A percentile compares a stretch with the other conserved stretches of the same genome.
These are phyloP conservation scores for Apiotrichum montevideense DNA, from an alignment of 1,284 basidiomycete genomes.

Conservation along the genomic window DNA sequence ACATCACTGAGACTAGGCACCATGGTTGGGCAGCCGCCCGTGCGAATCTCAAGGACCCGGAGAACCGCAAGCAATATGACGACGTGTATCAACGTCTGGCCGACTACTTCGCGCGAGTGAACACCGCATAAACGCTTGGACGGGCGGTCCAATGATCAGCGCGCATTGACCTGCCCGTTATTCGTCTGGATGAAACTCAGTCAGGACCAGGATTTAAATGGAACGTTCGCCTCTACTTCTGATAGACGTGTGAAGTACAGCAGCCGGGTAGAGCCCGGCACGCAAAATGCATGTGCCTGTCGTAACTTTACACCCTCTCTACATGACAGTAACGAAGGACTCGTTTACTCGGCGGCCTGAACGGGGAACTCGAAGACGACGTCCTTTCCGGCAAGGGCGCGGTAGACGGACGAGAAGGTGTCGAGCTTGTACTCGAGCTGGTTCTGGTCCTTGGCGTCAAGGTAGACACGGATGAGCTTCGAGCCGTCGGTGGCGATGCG, in stretches of 20 bases:
- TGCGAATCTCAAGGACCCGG: conserved; percentile 57
- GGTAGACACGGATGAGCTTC: conserved; percentile 93
- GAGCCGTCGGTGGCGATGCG: conserved; percentile 83
- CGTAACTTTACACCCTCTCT: conserved; percentile 15
- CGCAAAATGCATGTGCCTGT: conserved; percentile 41
- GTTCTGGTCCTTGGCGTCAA: conserved; percentile 97
- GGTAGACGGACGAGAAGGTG: conserved; percentile 49
- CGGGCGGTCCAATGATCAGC: neutral
- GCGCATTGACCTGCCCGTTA: no score
- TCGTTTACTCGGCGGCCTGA: conserved; percentile 37
- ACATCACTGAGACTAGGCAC: conserved; percentile 48
- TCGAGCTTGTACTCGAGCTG: conserved; percentile 94
- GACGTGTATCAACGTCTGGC: conserved; percentile 58
- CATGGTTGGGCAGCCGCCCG: conserved; percentile 70
- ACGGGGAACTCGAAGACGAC: conserved; percentile 48
- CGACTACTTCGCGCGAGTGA: conserved; percentile 49
- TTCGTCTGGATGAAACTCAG: neutral
- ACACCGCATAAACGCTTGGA: neutral
- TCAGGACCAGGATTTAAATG: neutral
- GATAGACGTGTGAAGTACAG: conserved; percentile 8
- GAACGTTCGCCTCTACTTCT: neutral
- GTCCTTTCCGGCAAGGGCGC: conserved; percentile 47
- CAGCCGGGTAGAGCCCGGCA: conserved; percentile 10
- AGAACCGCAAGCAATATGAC: conserved; percentile 62
- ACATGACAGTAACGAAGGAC: neutral